Evolutionary conservation across 352 stramenopile genomes (phyloP).

Genomic region (Albugo laibachii): DNA sequence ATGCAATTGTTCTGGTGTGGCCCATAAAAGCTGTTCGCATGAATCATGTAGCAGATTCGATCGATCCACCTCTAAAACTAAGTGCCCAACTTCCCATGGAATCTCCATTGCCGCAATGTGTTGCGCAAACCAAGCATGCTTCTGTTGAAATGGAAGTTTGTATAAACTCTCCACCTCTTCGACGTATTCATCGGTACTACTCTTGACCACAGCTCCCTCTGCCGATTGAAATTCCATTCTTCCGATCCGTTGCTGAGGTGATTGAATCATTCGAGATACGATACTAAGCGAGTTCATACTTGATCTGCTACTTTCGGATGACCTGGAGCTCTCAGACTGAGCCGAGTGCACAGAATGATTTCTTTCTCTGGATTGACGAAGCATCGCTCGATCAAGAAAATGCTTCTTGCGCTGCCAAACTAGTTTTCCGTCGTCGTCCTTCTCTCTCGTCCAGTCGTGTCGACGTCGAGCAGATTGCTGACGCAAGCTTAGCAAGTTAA

Average conservation of each 20-base stretch:
- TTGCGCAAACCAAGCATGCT: constrained; percentile 77
- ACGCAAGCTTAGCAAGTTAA: constrained; percentile 52
- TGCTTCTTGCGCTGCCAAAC: constrained; percentile 72
- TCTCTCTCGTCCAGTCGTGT: constrained; percentile 64
- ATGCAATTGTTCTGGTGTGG: constrained; percentile 62
- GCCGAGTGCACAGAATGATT: constrained; percentile 14
- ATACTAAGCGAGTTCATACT: constrained; percentile 33
- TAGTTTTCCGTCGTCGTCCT: constrained; percentile 55
- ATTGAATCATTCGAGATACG: constrained; percentile 54
- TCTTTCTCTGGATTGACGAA: constrained; percentile 35
- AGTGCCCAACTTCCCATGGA: constrained; percentile 72
- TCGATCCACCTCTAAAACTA: constrained; percentile 71
- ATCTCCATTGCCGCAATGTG: constrained; percentile 70
- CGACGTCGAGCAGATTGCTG: constrained; percentile 70
- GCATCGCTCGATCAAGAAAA: constrained; percentile 40
- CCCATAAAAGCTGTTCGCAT: constrained; percentile 71
- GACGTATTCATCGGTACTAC: constrained; percentile 26
- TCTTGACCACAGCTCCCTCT: constrained; percentile 31
- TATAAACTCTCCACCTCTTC: constrained; percentile 56
- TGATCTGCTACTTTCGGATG: constrained; percentile 24
- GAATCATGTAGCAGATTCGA: constrained; percentile 81
- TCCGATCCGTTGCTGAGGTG: constrained; percentile 47
- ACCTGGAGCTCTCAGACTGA: constrained; percentile 45
- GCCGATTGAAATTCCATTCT: constrained; percentile 51
- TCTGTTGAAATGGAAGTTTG: constrained; percentile 64